A percentile compares a stretch with the other conserved stretches of the same genome.
Conservation (phyloP, 106 monocot species). For the Dioscorea dumetorum region DNA sequence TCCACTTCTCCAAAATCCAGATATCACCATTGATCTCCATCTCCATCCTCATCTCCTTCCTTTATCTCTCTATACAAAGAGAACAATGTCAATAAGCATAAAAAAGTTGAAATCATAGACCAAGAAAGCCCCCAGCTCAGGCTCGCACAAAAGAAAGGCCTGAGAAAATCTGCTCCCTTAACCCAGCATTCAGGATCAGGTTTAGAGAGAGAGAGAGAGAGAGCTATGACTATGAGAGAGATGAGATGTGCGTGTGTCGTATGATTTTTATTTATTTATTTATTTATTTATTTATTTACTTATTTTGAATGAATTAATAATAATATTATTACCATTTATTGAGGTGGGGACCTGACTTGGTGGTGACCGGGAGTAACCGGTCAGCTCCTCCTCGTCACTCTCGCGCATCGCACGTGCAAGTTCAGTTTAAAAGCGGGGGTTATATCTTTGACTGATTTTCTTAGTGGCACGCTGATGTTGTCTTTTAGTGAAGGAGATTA, state of each 20-base stretch:
- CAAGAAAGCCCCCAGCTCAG: constrained; percentile 2
- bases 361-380: constrained; percentile 5
- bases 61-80: neutral
- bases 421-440: no score
- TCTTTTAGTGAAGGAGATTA: no score
- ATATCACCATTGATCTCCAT: neutral
- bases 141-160: neutral
- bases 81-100: neutral
- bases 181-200: neutral
- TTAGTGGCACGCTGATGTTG: no score
- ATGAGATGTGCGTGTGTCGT: neutral
- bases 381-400: no score
- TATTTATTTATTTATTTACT: no score
- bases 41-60: neutral
- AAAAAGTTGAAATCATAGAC: constrained; percentile 15
- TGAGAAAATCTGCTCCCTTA: constrained; percentile 3
- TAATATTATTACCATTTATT: constrained; percentile 4
- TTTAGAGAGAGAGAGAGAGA: neutral
- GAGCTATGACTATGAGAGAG: neutral
- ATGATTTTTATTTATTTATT: no score
- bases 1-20: neutral
- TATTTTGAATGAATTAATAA: no score
- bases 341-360: neutral
- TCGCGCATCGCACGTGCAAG: no score
- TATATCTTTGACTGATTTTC: no score